Evolutionary conservation across 1,284 basidiomycete genomes (phyloP), one percentile per base, ranked within the genome.

Genomic region (Pseudozyma flocculosa): DNA sequence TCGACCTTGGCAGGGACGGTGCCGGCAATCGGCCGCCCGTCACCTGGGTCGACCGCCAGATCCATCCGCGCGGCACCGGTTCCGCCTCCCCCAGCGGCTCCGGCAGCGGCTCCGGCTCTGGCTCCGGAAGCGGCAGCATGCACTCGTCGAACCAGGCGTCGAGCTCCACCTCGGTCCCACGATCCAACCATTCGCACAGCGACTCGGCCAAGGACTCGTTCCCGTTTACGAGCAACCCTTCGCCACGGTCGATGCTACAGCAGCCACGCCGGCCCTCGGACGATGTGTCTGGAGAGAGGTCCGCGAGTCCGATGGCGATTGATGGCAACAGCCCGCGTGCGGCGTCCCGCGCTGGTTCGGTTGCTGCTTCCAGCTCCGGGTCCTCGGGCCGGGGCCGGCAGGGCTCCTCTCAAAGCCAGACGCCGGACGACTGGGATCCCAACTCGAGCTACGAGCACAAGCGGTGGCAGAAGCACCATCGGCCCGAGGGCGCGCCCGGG

Each of bases 401-500:
- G n/a, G n/a, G 37, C 10, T 22, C 26, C 11, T 47, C 51, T 7
- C 21, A 54, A 32, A 60, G 54, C 37, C 42, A 39, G 8, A 60
- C 61, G 2, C 57, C 57, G 0, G 62, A 61, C 36, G 58, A 54
- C n/a, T 58, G 58, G 48, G 62, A 61, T 18, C 30, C 19, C 1
- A 52, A 26, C 21, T 48, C 62, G 7, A 48, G 21, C 21, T 59
- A 55, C 44, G 68, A 72, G 24, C 65, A 72, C 42, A 38, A 40
- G n/a, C 45, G 65, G 15, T 72, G 70, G 70, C 61, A 66, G 26
- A 43, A 51, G 21, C 61, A 70, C 36, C 70, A 72, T 37, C 51
- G 59, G 10, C 67, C 62, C 13, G 49, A 60, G 11, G 55, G 42
- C 30, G 50, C 50, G 17, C 40, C 54, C 4, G 47, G 53, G 18